Evolutionary conservation across 2,329 filamentous ascomycete genomes (phyloP).

Genomic region (Alternaria burnsii): DNA sequence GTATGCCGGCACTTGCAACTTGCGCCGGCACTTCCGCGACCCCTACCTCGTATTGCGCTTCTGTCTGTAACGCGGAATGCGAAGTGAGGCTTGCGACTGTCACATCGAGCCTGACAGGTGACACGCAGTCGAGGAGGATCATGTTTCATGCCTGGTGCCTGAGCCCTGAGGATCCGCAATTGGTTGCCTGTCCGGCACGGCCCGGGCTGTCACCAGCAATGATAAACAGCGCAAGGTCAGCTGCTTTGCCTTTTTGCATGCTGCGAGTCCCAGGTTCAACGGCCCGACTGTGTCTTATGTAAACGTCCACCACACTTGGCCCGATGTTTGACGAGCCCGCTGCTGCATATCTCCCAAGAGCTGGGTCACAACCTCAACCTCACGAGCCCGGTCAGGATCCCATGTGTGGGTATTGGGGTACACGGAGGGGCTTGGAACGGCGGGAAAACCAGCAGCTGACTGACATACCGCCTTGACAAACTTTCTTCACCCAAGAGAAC

Average conservation of each 20-base stretch:
- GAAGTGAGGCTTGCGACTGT: background rate
- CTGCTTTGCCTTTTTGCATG: background rate
- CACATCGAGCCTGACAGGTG: constrained; percentile 10
- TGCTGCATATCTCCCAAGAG: background rate
- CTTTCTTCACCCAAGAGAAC: background rate
- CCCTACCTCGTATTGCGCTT: background rate
- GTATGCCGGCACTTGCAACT: constrained; percentile 13
- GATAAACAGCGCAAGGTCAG: background rate
- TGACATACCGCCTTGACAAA: background rate
- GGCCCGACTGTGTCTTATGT: background rate
- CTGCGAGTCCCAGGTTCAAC: background rate
- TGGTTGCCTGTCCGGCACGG: constrained; percentile 32
- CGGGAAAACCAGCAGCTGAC: background rate
- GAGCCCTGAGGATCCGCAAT: constrained; percentile 15
- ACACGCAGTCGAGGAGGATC: constrained; percentile 13
- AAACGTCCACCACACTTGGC: background rate
- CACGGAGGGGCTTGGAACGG: background rate
- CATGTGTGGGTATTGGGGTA: background rate
- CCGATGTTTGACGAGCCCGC: background rate
- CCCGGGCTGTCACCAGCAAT: constrained; percentile 33
- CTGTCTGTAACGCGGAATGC: background rate
- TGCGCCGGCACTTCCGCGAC: constrained; percentile 6
- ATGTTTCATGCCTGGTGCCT: constrained; percentile 15
- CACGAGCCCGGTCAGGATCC: background rate
- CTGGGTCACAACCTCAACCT: background rate